Base-by-base conservation (phyloP, 2,329 filamentous ascomycete species). In the Fusarium caatingaense region DNA sequence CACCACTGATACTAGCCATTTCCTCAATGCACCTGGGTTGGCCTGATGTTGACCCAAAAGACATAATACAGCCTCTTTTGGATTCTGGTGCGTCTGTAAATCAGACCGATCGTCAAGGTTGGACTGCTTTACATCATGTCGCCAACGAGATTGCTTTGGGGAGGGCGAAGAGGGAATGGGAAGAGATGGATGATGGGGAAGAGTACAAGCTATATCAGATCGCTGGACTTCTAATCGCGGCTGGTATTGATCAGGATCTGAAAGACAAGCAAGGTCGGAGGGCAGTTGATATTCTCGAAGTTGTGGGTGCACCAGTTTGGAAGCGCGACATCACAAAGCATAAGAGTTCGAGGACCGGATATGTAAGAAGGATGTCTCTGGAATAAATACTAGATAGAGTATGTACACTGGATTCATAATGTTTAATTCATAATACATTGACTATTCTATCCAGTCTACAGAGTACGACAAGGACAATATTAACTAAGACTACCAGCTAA, bases 251-350 rank as follows among this genome's bases (percentile, higher is more conserved):
- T 37, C 37, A 66, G 15, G 25, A 61, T 18, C 11, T 66, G 11
- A 44, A 55, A n/a, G 63, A 66, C 20, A 66, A 27, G 13, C 21
- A 61, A 41, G 55, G 41, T 10, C 55, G 63, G 0, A 66, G 13
- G 18, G 61, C 63, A 8, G 44, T 48, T 46, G 49, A 66, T 27
- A 42, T 66, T 5, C 30, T 66, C 2, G 16, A 6, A 1, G 13
- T 55, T 13, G 55, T 66, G 5, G 61, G 61, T 11, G 63, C 61
- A 13, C 61, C 61, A 5, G n/a, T 66, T 13, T 66, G 63, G 63
- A 65, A 54, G 15, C 40, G 41, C 21, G 28, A 49, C 20, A 27
- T 37, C 6, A 41, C 41, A 2, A 46, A 42, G 18, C 37, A 42
- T 18, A 53, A 59, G 15, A 16, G 7, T 3, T 47, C 25, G 10